phyloP scores from a whole-genome alignment of 768 basidiomycete genomes.

The Rhizopogon salebrosus region DNA sequence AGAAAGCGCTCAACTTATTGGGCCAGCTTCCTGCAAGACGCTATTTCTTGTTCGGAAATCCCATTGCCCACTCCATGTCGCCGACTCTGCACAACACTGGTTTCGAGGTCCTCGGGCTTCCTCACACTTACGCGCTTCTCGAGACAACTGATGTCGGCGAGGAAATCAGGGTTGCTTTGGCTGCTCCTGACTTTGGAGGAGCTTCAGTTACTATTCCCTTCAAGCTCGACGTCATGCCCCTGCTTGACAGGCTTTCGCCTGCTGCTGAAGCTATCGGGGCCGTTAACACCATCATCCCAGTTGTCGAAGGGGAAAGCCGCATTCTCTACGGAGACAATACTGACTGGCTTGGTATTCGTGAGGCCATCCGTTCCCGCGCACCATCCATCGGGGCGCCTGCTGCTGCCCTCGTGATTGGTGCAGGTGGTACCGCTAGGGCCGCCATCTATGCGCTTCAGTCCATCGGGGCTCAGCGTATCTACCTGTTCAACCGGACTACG shows the following conservation, averaged over 20 bases:
- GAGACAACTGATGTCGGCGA: constrained; percentile 68
- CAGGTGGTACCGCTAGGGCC: constrained; percentile 91
- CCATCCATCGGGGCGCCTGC: constrained; percentile 27
- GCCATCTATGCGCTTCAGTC: constrained; percentile 84
- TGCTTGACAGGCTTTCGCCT: constrained; percentile 73
- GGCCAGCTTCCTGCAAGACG: constrained; percentile 69
- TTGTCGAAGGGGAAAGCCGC: constrained; percentile 29
- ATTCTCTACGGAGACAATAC: constrained; percentile 91
- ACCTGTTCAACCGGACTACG: constrained; percentile 83
- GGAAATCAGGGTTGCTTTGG: constrained; percentile 57
- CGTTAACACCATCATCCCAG: constrained; percentile 85
- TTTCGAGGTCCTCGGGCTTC: constrained; percentile 76
- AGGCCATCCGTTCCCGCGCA: constrained; percentile 43
- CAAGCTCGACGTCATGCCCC: constrained; percentile 85
- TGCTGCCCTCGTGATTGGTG: constrained; percentile 83
- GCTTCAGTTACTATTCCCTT: constrained; percentile 96
- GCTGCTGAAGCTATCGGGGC: constrained; percentile 88
- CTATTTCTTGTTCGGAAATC: constrained; percentile 87
- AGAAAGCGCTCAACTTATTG: constrained; percentile 72
- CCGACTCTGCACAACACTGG: constrained; percentile 91
- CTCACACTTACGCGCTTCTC: constrained; percentile 73
- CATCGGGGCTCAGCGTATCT: constrained; percentile 65
- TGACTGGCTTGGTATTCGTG: constrained; percentile 87
- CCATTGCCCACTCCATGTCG: constrained; percentile 86
- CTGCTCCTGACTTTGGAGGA: constrained; percentile 78